A percentile compares a stretch with the other conserved stretches of the same genome.
Evolutionary conservation across 2,329 filamentous ascomycete genomes (phyloP).

Genomic region (Epichloe brachyelytri): DNA sequence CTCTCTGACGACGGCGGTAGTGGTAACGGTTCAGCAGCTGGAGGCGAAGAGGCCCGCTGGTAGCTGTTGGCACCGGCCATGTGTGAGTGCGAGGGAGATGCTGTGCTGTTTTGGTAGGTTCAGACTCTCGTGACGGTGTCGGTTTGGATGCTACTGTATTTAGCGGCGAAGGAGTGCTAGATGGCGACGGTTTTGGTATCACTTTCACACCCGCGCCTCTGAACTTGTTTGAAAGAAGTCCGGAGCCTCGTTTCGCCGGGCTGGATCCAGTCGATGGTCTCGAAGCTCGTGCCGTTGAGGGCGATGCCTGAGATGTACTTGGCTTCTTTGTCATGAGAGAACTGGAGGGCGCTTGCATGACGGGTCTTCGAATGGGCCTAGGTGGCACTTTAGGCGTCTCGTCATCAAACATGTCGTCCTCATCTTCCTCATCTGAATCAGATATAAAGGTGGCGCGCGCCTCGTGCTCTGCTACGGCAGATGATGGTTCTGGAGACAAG

Average conservation of each 20-base stretch:
- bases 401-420: constrained; percentile 7
- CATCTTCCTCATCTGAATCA: constrained; percentile 23
- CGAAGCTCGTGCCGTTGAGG: neutral
- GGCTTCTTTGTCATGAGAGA: neutral
- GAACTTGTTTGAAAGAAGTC: constrained; percentile 8
- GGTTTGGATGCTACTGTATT: neutral
- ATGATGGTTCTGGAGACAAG: constrained; percentile 10
- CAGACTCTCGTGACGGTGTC: neutral
- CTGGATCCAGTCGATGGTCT: neutral
- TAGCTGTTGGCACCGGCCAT: neutral
- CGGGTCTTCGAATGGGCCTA: constrained; percentile 5
- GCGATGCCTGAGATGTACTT: neutral
- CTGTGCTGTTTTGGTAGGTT: neutral
- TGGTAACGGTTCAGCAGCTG: neutral
- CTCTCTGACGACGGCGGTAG: neutral
- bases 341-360: neutral
- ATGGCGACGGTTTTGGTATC: neutral
- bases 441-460: constrained; percentile 26
- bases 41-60: neutral
- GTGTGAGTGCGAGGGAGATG: neutral
- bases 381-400: neutral
- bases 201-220: neutral
- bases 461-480: constrained; percentile 19
- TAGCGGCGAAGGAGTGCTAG: neutral
- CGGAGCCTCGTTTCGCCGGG: neutral